Base-by-base conservation (phyloP, 192 early-diverging fungal genomes). In the Gaertneriomyces sp. region DNA sequence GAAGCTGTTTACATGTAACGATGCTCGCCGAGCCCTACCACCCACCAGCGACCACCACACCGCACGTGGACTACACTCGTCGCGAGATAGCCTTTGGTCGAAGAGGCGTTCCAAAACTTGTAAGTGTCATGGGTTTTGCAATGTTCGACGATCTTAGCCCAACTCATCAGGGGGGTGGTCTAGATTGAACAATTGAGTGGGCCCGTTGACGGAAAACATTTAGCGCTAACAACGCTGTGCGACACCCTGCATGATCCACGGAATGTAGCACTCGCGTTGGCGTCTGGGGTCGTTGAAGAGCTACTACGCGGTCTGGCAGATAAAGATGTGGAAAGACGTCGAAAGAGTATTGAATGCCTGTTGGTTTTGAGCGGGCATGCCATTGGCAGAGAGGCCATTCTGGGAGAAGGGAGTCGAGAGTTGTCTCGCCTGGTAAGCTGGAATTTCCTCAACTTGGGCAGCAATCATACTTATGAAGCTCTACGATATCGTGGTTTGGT, bases 341-440 rank as follows among this genome's bases (percentile, higher is more conserved):
- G 81, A 65, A 81, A 84, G 57, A 7, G 73, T 7, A 81, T 71
- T 14, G 82, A 84, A 63, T 79, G 77, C 46, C 44, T 84, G n/a
- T 16, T 51, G 9, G 45, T 71, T n/a, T 5, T 50, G 17, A 11
- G 25, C 73, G 76, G 70, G n/a, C 74, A 78, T 64, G 75, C 77
- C 11, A 63, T 76, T 16, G 82, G 82, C n/a, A 62, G 82, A 47
- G 58, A 65, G 17, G 61, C 50, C 14, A 64, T 84, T 6, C 49
- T 79, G 16, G 38, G 70, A 39, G 38, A 55, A 55, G 45, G 57
- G 33, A 60, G 70, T 5, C 56, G 25, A 33, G 25, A 33, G 25
- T 71, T 17, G n/a, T 58, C 14, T 16, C 52, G 44, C 16, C 75
- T 17, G 54, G 70, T 39, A 67, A 51, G 45, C 41, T 70, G n/a